These are phyloP conservation scores for Saprolegnia parasitica DNA, from an alignment of 352 stramenopile species.

Conservation along the genomic window DNA sequence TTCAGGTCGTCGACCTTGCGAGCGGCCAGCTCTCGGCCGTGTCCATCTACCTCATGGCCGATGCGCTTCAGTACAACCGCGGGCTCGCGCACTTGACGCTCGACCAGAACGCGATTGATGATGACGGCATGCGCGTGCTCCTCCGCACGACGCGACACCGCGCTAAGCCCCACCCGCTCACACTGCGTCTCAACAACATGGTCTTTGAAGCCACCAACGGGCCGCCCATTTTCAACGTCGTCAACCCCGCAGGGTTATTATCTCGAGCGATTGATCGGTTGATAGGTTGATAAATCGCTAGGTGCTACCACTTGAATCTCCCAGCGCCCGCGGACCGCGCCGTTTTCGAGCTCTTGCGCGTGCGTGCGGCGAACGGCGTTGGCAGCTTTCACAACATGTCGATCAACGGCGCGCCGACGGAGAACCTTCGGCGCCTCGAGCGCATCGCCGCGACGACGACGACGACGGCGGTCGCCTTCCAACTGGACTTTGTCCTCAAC, in stretches of 20 bases:
- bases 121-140: constrained; percentile 8
- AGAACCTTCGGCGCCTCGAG: neutral
- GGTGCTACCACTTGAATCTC: constrained; percentile 13
- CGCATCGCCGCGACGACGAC: constrained; percentile 2
- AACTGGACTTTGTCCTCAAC: constrained; percentile 13
- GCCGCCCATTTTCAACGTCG: neutral
- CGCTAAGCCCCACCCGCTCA: neutral
- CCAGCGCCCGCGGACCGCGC: neutral
- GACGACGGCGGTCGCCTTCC: neutral
- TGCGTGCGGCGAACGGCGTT: neutral
- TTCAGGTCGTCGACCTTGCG: neutral
- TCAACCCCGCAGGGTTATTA: constrained; percentile 14
- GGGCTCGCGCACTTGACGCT: neutral
- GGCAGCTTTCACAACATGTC: constrained; percentile 20
- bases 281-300: too few relatives aligned
- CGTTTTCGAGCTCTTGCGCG: constrained; percentile 19
- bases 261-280: neutral
- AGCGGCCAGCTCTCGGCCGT: constrained; percentile 21
- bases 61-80: constrained; percentile 20
- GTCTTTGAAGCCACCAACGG: neutral
- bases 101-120: constrained; percentile 20
- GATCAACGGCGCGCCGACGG: constrained; percentile 2
- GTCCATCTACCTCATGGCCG: constrained; percentile 12
- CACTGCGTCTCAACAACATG: constrained; percentile 19
- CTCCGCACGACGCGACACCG: constrained; percentile 7